These are phyloP conservation scores for Starmera quercuum DNA, from an alignment of 805 yeast species.

Conservation along the genomic window DNA sequence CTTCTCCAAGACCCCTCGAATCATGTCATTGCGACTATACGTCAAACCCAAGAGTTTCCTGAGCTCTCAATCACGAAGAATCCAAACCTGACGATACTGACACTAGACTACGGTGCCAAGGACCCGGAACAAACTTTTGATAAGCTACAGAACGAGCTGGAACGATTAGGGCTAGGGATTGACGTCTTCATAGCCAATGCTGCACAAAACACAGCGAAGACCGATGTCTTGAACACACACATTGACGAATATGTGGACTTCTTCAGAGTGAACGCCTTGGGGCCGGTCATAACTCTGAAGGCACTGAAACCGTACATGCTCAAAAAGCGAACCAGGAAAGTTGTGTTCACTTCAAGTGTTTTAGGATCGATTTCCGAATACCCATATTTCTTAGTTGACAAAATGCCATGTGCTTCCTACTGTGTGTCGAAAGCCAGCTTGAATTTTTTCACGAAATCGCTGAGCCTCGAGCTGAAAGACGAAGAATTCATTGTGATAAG, in stretches of 20 bases:
- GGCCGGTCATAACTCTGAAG: constrained; percentile 24
- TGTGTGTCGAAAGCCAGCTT: constrained; percentile 30
- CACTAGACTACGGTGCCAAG: constrained; percentile 9
- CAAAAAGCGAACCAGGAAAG: constrained; percentile 19
- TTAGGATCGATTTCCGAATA: constrained; percentile 21
- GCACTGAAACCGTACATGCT: constrained; percentile 21
- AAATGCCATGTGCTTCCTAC: constrained; percentile 21
- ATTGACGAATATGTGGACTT: constrained; percentile 13
- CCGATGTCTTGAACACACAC: constrained; percentile 12
- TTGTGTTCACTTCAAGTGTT: constrained; percentile 22
- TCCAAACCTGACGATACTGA: constrained; percentile 13
- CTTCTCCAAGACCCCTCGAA: constrained; percentile 7
- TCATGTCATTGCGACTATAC: constrained; percentile 19
- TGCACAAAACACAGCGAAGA: constrained; percentile 18
- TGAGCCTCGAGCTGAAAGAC: constrained; percentile 18
- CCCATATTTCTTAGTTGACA: constrained; percentile 8
- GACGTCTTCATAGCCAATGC: constrained; percentile 31
- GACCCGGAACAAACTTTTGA: constrained; percentile 7
- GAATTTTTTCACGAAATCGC: constrained; percentile 19
- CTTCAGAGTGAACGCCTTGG: constrained; percentile 22
- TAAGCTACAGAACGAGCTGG: constrained; percentile 11
- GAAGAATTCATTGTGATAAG: constrained; percentile 22
- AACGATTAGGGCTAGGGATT: constrained; percentile 15
- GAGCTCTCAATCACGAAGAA: constrained; percentile 15
- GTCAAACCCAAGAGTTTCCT: constrained; percentile 5